Percentiles rank a stretch among this genome's conserved stretches.
These are phyloP conservation scores for Rossbeevera mucosa DNA, from an alignment of 768 basidiomycete genomes.

Conservation along the genomic window DNA sequence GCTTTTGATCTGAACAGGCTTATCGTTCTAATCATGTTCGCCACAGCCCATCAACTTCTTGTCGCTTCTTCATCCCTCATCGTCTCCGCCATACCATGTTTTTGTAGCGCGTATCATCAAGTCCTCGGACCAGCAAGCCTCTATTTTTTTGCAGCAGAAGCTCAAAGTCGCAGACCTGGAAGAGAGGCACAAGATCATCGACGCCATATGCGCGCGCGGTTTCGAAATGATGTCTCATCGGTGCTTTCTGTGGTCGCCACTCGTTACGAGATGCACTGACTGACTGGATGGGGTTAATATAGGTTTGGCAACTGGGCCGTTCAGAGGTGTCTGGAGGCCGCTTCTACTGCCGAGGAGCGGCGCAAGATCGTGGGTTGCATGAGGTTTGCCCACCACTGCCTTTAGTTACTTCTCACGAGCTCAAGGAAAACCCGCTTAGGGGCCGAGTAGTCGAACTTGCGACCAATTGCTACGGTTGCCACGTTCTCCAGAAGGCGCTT, in stretches of 20 bases:
- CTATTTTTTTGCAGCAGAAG: constrained; percentile 87
- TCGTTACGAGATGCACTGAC: constrained; percentile 6
- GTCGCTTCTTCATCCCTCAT: constrained; percentile 78
- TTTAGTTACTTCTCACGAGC: constrained; percentile 7
- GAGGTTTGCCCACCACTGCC: constrained; percentile 45
- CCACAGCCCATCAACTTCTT: constrained; percentile 83
- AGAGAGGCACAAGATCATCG: constrained; percentile 78
- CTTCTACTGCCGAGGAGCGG: constrained; percentile 67
- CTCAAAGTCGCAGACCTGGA: constrained; percentile 78
- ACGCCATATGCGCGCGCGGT: constrained; percentile 78
- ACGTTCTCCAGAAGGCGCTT: constrained; percentile 84
- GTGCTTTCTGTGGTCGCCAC: constrained; percentile 31
- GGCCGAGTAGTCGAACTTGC: constrained; percentile 83
- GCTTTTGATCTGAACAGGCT: neutral
- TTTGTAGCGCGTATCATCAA: constrained; percentile 86
- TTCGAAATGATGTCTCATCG: constrained; percentile 93
- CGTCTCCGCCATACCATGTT: constrained; percentile 75
- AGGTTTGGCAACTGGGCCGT: constrained; percentile 95
- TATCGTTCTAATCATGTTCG: constrained; percentile 10
- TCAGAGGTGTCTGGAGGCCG: constrained; percentile 80
- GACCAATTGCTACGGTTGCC: constrained; percentile 86
- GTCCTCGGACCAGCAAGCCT: constrained; percentile 86
- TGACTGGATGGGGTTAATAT: constrained; percentile 9
- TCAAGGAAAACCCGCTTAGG: constrained; percentile 33
- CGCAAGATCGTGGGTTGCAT: constrained; percentile 83